Evolutionary conservation across 192 early-diverging fungal genomes (phyloP).

Genomic region (Rhizophagus sp.): DNA sequence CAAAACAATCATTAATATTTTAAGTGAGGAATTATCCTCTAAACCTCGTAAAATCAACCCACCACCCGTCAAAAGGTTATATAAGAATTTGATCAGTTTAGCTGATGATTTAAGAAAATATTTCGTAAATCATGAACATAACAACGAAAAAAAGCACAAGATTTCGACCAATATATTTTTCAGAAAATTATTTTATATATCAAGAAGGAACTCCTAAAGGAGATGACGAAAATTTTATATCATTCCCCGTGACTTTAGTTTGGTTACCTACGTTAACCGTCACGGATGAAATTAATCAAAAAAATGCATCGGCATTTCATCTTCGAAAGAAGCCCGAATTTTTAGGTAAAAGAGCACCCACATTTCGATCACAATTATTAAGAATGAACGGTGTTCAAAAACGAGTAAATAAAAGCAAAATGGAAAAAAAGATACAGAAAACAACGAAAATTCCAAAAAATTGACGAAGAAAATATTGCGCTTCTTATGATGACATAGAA

Average conservation of each 20-base stretch:
- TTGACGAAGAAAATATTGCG: too few relatives aligned
- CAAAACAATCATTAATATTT: neutral
- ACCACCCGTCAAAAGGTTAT: neutral
- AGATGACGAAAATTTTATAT: neutral
- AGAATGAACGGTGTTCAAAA: slow-evolving; percentile 11
- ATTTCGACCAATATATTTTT: slow-evolving; percentile 6
- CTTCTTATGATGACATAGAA: too few relatives aligned
- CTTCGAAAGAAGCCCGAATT: slow-evolving; percentile 16
- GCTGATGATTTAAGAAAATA: slow-evolving; percentile 19
- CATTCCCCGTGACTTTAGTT: neutral
- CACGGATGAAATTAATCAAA: slow-evolving; percentile 4
- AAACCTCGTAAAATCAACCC: too few relatives aligned
- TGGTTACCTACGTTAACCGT: slow-evolving; percentile 15
- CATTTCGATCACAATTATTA: slow-evolving; percentile 9
- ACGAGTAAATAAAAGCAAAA: neutral
- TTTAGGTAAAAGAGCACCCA: neutral
- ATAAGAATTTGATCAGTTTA: neutral
- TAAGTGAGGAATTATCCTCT: neutral
- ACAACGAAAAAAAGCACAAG: neutral
- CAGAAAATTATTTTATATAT: neutral
- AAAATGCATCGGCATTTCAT: slow-evolving; percentile 14
- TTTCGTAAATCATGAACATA: neutral
- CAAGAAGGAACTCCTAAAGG: neutral
- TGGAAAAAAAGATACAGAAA: neutral
- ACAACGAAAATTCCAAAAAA: neutral